Evolutionary conservation across 225 moss, liverwort and hornwort species (phyloP), one percentile per base, ranked within the genome.

Genomic region (Polytrichum commune): DNA sequence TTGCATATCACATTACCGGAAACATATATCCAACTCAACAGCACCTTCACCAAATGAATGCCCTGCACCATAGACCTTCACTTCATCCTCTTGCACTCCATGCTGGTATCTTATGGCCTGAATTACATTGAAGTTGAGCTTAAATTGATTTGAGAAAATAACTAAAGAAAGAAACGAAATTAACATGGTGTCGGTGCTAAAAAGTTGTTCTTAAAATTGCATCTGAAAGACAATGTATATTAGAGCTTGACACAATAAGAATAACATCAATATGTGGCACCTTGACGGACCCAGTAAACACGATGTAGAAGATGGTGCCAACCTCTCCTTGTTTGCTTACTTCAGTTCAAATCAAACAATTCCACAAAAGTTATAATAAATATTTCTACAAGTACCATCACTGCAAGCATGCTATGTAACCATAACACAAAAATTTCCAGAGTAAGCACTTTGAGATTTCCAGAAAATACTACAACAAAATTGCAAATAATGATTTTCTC

Each of bases 251-350:
- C 53, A 63, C 46, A 20, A 18, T 5, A 27, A 27, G 46, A 28
- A 27, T 20, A 38, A 27, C 19, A 60, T 26, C 29, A n/a, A 24
- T 53, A 24, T 13, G 23, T 62, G 60, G 60, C 60, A 60, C 93
- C 83, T 84, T 82, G 22, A 91, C 80, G 1, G 88, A 88, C 71
- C 93, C 91, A 54, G 84, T 90, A 70, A 95, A 93, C 64, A 91
- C 62, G 29, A 91, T 78, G 74, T 83, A 86, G 77, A 90, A 91
- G 25, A 69, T 74, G 58, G 75, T 79, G 18, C 84, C 86, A 56
- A 76, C 76, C 71, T 72, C 35, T 53, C 91, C 88, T 84, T 95
- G 92, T 72, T 88, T 77, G 65, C 78, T 89, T 73, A 86, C 93
- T 95, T 75, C n/a, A 60, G 60, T 60, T 23, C 24, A 24, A 20